Base-by-base conservation (phyloP, 2,329 filamentous ascomycete genomes). In the Chaetomium olivaceum region DNA sequence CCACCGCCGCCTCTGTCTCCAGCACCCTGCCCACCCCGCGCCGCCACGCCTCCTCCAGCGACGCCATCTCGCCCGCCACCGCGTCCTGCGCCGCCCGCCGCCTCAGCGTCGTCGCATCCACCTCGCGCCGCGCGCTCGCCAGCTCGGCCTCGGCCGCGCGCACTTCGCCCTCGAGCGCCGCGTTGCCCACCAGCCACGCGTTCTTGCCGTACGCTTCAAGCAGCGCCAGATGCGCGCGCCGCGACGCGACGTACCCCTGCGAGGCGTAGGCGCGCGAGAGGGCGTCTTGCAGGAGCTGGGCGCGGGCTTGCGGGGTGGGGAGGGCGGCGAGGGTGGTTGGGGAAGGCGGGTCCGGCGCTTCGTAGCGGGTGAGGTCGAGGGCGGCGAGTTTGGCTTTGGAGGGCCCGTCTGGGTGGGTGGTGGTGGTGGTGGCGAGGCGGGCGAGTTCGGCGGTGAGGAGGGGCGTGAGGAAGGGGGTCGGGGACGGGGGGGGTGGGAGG, bases 131-230 rank as follows among this genome's bases (percentile, higher is more conserved):
- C 23, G 85, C 80, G 48, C 81, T 83, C 16, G 87, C 88, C 58
- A 98, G 81, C 73, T 97, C 92, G 54, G 82, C 82, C 82, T 98
- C 94, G 29, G 96, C 74, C 14, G 77, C 77, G 59, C 84, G 83
- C 60, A 96, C 78, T 51, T 92, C 85, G 52, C 87, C 86, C 78
- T 97, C 94, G 23, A 93, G 77, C 71, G 91, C 87, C 72, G 89
- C 87, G 77, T 99, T 99, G 6, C 87, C 87, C 9, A 96, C 85
- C 63, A 99, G 82, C 94, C 95, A 98, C 11, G 92, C 90, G 77
- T 97, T 97, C 79, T 92, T 92, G 71, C 94, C 95, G 77, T 89
- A 89, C 59, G 83, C 83, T 73, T 95, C 91, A 23, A 97, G 85
- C n/a, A 97, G 83, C 1, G 82, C 80, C 21, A 97, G 85, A 77